Evolutionary conservation across 2,329 filamentous ascomycete species (phyloP).

Genomic region (Knoxdaviesia proteae): DNA sequence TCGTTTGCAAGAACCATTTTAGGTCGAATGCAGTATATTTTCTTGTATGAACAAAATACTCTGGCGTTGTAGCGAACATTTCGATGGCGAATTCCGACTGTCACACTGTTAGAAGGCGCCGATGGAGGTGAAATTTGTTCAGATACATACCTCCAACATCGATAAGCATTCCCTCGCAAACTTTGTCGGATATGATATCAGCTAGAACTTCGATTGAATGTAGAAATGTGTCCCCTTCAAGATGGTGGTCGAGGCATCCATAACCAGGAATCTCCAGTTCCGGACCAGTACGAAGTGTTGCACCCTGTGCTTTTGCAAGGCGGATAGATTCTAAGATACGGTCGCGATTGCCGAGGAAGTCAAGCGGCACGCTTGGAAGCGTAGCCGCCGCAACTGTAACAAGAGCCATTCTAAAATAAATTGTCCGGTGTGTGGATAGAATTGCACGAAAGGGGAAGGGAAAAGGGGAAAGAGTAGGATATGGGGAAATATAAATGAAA

Average conservation of each 20-base stretch:
- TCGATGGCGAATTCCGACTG: slow-evolving; percentile 9
- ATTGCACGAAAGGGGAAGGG: no score
- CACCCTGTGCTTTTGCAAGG: slow-evolving; percentile 36
- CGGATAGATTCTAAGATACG: slow-evolving; percentile 43
- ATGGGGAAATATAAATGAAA: no score
- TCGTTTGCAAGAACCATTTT: slow-evolving; percentile 15
- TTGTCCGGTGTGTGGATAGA: no score
- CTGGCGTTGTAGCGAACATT: slow-evolving; percentile 17
- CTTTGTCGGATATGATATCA: slow-evolving; percentile 12
- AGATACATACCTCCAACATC: slow-evolving; percentile 11
- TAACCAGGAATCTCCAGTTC: slow-evolving; percentile 19
- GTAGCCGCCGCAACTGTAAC: slow-evolving; percentile 16
- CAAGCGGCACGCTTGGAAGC: slow-evolving; percentile 22
- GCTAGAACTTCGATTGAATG: slow-evolving; percentile 13
- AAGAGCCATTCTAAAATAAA: slow-evolving; percentile 8
- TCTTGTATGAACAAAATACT: slow-evolving; percentile 13
- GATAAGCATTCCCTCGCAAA: slow-evolving; percentile 12
- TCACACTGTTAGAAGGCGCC: not conserved
- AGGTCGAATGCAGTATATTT: slow-evolving; percentile 7
- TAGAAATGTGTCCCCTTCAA: slow-evolving; percentile 13
- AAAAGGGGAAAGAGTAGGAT: no score
- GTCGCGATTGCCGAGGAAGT: slow-evolving; percentile 41
- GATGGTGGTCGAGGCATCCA: slow-evolving; percentile 14
- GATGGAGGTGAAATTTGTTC: slow-evolving; percentile 6
- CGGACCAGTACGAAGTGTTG: slow-evolving; percentile 39